These are phyloP conservation scores for Pisolithus sp. DNA, from an alignment of 768 basidiomycete genomes.

Conservation along the genomic window DNA sequence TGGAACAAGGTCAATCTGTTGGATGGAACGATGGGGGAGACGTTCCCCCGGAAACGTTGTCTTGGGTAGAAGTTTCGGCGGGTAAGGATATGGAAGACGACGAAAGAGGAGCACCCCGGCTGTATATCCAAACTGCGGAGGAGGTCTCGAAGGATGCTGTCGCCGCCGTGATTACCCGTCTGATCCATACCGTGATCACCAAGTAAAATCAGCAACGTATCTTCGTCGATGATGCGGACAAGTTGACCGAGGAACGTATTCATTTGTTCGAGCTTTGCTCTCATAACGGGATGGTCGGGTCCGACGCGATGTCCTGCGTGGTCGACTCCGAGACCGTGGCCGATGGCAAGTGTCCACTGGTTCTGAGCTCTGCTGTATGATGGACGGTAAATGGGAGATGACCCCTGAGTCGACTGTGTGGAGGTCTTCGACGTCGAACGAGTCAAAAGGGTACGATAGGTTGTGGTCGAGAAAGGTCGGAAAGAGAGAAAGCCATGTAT, in stretches of 20 bases:
- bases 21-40: slow-evolving; percentile 54
- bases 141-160: slow-evolving; percentile 80
- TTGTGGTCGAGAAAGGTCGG: slow-evolving; percentile 66
- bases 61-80: slow-evolving; percentile 44
- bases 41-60: slow-evolving; percentile 55
- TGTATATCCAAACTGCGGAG: slow-evolving; percentile 87
- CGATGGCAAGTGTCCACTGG: slow-evolving; percentile 86
- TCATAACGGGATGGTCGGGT: slow-evolving; percentile 83
- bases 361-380: slow-evolving; percentile 46
- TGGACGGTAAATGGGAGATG: slow-evolving; percentile 72
- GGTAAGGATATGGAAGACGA: slow-evolving; percentile 34
- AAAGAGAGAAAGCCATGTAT: slow-evolving; percentile 93
- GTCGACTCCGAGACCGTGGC: slow-evolving; percentile 93
- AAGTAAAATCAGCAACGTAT: slow-evolving; percentile 84
- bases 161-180: slow-evolving; percentile 93
- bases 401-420: slow-evolving; percentile 95
- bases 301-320: slow-evolving; percentile 95
- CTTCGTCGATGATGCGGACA: slow-evolving; percentile 70
- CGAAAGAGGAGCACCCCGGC: slow-evolving; percentile 57
- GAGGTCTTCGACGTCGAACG: slow-evolving; percentile 97
- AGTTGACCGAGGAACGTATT: slow-evolving; percentile 68
- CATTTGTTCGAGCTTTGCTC: slow-evolving; percentile 82
- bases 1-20: slow-evolving; percentile 92
- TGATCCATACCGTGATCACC: slow-evolving; percentile 98
- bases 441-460: slow-evolving; percentile 83